phyloP scores from a whole-genome alignment of 2,329 filamentous ascomycete genomes.

The Aspergillus nomiae region DNA sequence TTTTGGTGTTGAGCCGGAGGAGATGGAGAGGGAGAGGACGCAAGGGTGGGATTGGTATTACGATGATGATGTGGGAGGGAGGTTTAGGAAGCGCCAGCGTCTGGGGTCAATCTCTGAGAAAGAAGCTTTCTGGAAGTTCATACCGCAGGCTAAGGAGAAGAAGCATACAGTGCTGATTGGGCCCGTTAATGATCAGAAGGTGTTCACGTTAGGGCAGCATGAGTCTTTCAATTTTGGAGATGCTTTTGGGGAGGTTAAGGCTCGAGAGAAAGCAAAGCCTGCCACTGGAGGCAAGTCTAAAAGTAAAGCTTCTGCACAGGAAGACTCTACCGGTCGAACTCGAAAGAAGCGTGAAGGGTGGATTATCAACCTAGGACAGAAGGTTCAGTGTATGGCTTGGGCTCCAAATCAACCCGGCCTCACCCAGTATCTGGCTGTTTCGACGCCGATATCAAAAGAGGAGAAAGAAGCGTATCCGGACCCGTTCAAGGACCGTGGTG shows the following conservation, averaged over 20 bases:
- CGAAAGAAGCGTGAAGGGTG: constrained; percentile 48
- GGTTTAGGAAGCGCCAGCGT: constrained; percentile 48
- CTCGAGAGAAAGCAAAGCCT: constrained; percentile 14
- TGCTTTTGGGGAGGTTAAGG: constrained; percentile 40
- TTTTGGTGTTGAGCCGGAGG: constrained; percentile 46
- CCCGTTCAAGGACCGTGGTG: constrained; percentile 34
- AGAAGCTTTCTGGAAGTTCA: constrained; percentile 43
- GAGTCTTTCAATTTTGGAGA: constrained; percentile 49
- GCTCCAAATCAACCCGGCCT: constrained; percentile 46
- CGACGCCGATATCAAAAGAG: constrained; percentile 40
- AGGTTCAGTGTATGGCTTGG: constrained; percentile 54
- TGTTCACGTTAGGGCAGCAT: constrained; percentile 45
- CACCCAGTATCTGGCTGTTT: constrained; percentile 60
- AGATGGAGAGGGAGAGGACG: constrained; percentile 48
- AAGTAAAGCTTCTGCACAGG: constrained; percentile 3
- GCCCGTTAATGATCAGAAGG: constrained; percentile 45
- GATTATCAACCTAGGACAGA: constrained; percentile 59
- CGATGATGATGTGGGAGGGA: constrained; percentile 39
- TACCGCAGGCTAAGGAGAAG: constrained; percentile 35
- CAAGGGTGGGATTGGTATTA: constrained; percentile 58
- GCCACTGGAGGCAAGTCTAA: not conserved
- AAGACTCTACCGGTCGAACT: constrained; percentile 12
- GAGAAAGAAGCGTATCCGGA: constrained; percentile 36
- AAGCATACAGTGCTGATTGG: constrained; percentile 55
- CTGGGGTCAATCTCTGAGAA: constrained; percentile 36